phyloP scores from a whole-genome alignment of 176 grass and related monocot species.

The Leersia perrieri region DNA sequence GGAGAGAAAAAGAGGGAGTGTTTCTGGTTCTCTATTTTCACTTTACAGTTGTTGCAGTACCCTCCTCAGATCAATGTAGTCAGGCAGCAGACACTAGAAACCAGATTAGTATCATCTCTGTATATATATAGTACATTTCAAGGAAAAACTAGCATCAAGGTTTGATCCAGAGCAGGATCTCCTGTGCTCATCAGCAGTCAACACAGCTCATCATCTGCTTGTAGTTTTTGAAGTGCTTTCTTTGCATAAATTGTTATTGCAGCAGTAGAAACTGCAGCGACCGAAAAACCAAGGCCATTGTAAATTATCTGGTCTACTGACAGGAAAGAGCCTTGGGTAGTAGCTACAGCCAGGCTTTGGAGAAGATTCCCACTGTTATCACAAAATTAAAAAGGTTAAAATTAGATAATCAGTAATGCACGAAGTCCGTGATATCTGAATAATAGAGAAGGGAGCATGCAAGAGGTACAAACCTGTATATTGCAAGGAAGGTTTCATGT shows the following conservation, averaged over 20 bases:
- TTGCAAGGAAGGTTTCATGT: slow-evolving; percentile 90
- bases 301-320: slow-evolving; percentile 89
- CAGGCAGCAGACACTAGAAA: slow-evolving; percentile 33
- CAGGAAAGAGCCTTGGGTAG: slow-evolving; percentile 77
- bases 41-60: slow-evolving; percentile 52
- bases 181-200: slow-evolving; percentile 45
- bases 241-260: slow-evolving; percentile 97
- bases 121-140: slow-evolving; percentile 43
- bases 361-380: slow-evolving; percentile 74
- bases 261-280: slow-evolving; percentile 82
- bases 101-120: slow-evolving; percentile 40
- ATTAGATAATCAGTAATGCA: background rate
- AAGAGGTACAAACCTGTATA: slow-evolving; percentile 73
- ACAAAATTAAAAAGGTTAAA: slow-evolving; percentile 26
- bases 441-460: background rate
- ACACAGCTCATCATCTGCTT: slow-evolving; percentile 70
- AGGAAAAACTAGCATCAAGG: slow-evolving; percentile 27
- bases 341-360: slow-evolving; percentile 80
- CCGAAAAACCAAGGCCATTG: slow-evolving; percentile 72
- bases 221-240: slow-evolving; percentile 81
- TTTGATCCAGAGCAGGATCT: background rate
- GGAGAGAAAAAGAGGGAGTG: background rate
- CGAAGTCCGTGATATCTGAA: background rate
- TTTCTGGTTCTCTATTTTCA: slow-evolving; percentile 44
- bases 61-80: slow-evolving; percentile 25